A percentile compares a stretch with the other conserved stretches of the same genome.
These are phyloP conservation scores for Dryadomyces quercivorus DNA, from an alignment of 2,329 filamentous ascomycete genomes.

Conservation along the genomic window DNA sequence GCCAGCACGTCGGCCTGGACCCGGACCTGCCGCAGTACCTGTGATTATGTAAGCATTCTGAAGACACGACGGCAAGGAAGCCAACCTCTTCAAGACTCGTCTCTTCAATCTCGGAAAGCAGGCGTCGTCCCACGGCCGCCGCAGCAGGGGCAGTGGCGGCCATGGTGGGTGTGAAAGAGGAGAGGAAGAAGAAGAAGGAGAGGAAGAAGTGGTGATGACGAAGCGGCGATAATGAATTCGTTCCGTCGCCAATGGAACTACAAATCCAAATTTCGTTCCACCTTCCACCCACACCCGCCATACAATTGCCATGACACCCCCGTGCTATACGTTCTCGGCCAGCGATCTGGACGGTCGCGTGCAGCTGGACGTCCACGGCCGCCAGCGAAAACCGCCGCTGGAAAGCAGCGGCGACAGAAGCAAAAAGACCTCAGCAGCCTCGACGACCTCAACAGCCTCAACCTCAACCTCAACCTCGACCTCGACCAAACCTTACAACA, in stretches of 20 bases:
- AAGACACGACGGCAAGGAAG: not conserved
- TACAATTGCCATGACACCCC: slow-evolving; percentile 47
- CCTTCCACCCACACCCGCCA: not conserved
- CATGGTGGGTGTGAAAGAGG: not conserved
- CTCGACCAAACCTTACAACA: slow-evolving; percentile 14
- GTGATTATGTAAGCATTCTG: slow-evolving; percentile 5
- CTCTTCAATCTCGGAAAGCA: slow-evolving; percentile 45
- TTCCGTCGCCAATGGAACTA: not conserved
- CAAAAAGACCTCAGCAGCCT: not conserved
- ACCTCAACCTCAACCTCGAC: too few relatives aligned
- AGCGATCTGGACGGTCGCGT: slow-evolving; percentile 35
- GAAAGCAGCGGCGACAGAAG: not conserved
- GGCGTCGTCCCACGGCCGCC: slow-evolving; percentile 28
- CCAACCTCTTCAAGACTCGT: slow-evolving; percentile 46
- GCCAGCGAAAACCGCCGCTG: slow-evolving; percentile 33
- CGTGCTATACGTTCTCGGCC: slow-evolving; percentile 41
- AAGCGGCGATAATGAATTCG: not conserved
- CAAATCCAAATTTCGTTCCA: not conserved
- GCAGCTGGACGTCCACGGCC: slow-evolving; percentile 35
- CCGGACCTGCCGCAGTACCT: slow-evolving; percentile 8
- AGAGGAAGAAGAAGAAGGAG: not conserved
- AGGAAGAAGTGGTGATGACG: not conserved
- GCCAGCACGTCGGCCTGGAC: not conserved
- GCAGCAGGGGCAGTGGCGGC: slow-evolving; percentile 14
- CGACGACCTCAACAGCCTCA: too few relatives aligned